Evolutionary conservation across 1,284 basidiomycete genomes (phyloP).

Genomic region (Chondrostereum purpureum): DNA sequence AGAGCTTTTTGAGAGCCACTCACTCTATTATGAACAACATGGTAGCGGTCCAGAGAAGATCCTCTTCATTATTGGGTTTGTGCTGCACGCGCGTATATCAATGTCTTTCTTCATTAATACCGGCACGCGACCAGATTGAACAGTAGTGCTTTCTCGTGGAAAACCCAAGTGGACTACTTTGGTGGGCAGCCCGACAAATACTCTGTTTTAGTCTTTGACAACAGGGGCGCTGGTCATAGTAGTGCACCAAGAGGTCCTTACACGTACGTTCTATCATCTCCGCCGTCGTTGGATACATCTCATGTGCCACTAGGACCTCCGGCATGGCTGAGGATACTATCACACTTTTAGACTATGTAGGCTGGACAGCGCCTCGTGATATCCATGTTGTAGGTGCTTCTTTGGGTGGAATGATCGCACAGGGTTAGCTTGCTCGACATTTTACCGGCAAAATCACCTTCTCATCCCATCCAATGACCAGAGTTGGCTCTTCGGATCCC

Average conservation of each 20-base stretch:
- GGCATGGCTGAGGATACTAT: conserved; percentile 77
- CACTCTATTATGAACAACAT: conserved; percentile 73
- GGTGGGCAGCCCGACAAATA: conserved; percentile 41
- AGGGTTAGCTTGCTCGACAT: conserved; percentile 36
- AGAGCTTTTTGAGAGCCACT: conserved; percentile 53
- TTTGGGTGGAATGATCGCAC: conserved; percentile 83
- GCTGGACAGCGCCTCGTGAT: conserved; percentile 54
- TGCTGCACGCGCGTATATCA: conserved; percentile 1
- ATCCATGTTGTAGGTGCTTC: conserved; percentile 77
- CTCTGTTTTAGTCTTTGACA: conserved; percentile 76
- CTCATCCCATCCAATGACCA: conserved; percentile 19
- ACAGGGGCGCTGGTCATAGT: conserved; percentile 80
- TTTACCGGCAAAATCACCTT: too few relatives aligned
- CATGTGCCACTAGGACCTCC: conserved; percentile 42
- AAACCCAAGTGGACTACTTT: conserved; percentile 54
- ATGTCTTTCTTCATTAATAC: background rate
- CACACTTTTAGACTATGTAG: conserved; percentile 63
- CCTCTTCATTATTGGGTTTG: conserved; percentile 66
- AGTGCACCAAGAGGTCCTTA: conserved; percentile 68
- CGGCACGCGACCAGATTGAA: conserved; percentile 50
- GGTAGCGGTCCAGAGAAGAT: conserved; percentile 55
- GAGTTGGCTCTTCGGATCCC: conserved; percentile 66
- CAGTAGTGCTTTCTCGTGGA: conserved; percentile 59
- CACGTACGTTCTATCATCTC: conserved; percentile 29
- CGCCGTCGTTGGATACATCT: conserved; percentile 4